Evolutionary conservation across 73 alveolate genomes (phyloP).

Genomic region (Durusdinium trenchii): DNA sequence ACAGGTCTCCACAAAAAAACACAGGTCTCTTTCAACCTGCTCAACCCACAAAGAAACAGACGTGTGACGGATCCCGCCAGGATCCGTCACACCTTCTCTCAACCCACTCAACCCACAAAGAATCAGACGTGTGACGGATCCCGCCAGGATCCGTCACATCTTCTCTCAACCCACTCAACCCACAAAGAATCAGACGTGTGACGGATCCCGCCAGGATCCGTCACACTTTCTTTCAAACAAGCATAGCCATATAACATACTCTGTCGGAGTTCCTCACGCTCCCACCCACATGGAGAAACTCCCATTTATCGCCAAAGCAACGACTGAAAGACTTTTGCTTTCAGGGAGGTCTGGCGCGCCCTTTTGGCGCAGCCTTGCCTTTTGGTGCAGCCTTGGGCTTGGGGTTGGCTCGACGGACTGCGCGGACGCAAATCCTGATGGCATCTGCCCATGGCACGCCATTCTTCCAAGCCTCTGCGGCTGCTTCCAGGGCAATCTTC

Average conservation of each 20-base stretch:
- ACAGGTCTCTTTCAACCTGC: too few relatives aligned
- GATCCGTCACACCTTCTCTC: background rate
- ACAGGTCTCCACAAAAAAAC: too few relatives aligned
- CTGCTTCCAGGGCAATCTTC: background rate
- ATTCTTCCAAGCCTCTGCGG: background rate
- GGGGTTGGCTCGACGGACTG: background rate
- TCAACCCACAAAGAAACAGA: background rate
- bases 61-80: background rate
- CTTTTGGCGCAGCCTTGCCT: too few relatives aligned
- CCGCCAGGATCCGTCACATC: too few relatives aligned
- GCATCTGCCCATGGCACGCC: slow-evolving; percentile 42
- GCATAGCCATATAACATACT: background rate
- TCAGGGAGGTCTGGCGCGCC: background rate
- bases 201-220: background rate
- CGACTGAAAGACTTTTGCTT: background rate
- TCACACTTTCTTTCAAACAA: background rate
- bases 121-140: background rate
- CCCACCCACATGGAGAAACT: too few relatives aligned
- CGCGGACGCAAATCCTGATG: too few relatives aligned
- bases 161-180: too few relatives aligned
- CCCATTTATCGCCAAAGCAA: background rate
- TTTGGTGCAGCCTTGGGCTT: background rate
- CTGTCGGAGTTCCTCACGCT: background rate
- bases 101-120: too few relatives aligned
- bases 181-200: background rate